Evolutionary conservation across 2,329 filamentous ascomycete species (phyloP), one percentile per base, ranked within the genome.

Genomic region (Alternaria viburni): DNA sequence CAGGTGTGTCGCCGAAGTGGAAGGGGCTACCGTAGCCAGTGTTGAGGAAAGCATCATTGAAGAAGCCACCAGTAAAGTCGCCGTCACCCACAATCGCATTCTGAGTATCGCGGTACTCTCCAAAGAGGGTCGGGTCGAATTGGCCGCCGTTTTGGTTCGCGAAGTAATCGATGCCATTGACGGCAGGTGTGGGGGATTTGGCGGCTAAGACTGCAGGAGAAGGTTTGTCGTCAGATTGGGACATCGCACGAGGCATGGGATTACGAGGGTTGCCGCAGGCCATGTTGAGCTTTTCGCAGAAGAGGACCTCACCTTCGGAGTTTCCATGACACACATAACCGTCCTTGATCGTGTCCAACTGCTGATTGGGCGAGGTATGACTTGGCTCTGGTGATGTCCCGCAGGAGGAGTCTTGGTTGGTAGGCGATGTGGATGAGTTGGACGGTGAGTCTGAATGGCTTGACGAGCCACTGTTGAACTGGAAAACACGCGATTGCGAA

Each of bases 101-200:
- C 74, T 97, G 93, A 0, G 93, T 90, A 75, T 99, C 96, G 56
- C 96, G 90, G 81, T 97, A 98, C 71, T 93, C 92, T 57, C 91
- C 92, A 78, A 97, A 98, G 5, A 98, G 85, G 59, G 96, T 89
- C 0, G 96, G 95, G 66, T 98, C 94, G 73, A 98, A 97, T 67
- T 91, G 89, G 59, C 92, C 92, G 61, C 90, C 90, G 72, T 93
- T 95, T 77, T 96, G 92, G 72, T 91, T 90, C 43, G 89, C 87
- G 54, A 96, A 84, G 88, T 91, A 94, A 77, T 92, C 90, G 71
- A 93, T 85, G 69, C 87, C 87, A 57, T 87, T 81, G 55, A 80
- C 77, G 47, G 62, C 64, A 59, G 74, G 63, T 44, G 70, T 69
- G 60, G 76, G 72, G 11, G 75, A 71, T 61, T 78, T 77, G 64